Evolutionary conservation across 2,329 filamentous ascomycete genomes (phyloP).

Genomic region (Monilinia fructicola): DNA sequence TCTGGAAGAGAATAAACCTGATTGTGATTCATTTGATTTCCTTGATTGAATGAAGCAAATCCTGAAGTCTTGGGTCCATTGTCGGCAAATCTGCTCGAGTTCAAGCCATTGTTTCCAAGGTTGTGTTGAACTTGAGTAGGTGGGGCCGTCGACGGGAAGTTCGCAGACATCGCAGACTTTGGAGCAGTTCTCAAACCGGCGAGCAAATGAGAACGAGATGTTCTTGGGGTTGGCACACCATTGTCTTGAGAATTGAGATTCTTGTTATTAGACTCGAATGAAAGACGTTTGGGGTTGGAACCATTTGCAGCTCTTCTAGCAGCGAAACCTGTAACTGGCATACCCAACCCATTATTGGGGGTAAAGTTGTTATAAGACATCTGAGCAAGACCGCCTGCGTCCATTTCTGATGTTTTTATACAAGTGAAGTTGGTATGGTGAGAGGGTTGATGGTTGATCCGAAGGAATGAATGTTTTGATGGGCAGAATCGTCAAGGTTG

Average conservation of each 20-base stretch:
- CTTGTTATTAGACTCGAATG: slow-evolving; percentile 65
- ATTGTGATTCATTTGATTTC: slow-evolving; percentile 48
- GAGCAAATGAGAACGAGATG: slow-evolving; percentile 90
- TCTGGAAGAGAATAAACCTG: slow-evolving; percentile 73
- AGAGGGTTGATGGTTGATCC: not conserved
- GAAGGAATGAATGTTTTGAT: slow-evolving; percentile 10
- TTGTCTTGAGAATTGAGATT: slow-evolving; percentile 67
- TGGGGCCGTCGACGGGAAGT: slow-evolving; percentile 65
- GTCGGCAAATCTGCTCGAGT: slow-evolving; percentile 40
- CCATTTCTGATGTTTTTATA: slow-evolving; percentile 53
- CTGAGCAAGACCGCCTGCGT: slow-evolving; percentile 99
- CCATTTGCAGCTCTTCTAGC: slow-evolving; percentile 71
- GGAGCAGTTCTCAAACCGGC: slow-evolving; percentile 91
- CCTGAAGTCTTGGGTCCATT: slow-evolving; percentile 40
- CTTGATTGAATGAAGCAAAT: slow-evolving; percentile 37
- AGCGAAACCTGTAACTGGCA: slow-evolving; percentile 78
- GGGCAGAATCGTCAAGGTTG: not conserved
- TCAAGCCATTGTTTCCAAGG: slow-evolving; percentile 29
- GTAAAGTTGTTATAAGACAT: slow-evolving; percentile 88
- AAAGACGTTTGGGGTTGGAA: slow-evolving; percentile 87
- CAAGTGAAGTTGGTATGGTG: slow-evolving; percentile 24
- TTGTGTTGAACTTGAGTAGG: slow-evolving; percentile 52
- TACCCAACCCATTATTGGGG: slow-evolving; percentile 68
- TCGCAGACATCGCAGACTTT: slow-evolving; percentile 74
- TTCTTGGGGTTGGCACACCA: slow-evolving; percentile 77